These are phyloP conservation scores for Corymbia citriodora DNA, from an alignment of 441 rosid species.

Conservation along the genomic window DNA sequence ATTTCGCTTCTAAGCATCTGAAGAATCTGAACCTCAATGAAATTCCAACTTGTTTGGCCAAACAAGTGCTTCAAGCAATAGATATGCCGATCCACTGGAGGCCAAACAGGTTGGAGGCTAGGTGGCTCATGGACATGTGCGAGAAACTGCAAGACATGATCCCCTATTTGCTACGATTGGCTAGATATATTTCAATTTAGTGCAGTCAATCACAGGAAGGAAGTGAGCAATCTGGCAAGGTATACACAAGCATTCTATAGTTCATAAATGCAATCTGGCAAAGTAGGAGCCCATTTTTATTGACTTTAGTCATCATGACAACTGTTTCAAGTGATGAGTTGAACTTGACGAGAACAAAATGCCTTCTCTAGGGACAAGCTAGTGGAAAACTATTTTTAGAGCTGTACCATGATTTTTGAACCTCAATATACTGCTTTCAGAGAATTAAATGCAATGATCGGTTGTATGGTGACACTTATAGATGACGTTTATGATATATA, in stretches of 20 bases:
- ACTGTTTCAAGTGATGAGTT: slow-evolving; percentile 1
- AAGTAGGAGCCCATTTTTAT: background rate
- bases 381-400: slow-evolving; percentile 3
- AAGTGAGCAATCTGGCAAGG: background rate
- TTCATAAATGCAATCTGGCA: background rate
- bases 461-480: background rate
- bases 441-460: background rate
- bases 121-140: background rate
- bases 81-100: slow-evolving; percentile 2
- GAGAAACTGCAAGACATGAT: background rate
- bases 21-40: background rate
- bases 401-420: background rate
- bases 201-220: background rate
- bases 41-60: background rate
- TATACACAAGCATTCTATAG: background rate
- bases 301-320: background rate
- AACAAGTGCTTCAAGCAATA: background rate
- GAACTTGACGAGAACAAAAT: background rate
- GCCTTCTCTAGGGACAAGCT: background rate
- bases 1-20: background rate
- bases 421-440: background rate
- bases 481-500: background rate
- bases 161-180: background rate
- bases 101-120: slow-evolving; percentile 2
- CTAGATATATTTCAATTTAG: background rate